Base-by-base conservation (phyloP, 176 grass and related monocot genomes). In the Pontederia crassipes region DNA sequence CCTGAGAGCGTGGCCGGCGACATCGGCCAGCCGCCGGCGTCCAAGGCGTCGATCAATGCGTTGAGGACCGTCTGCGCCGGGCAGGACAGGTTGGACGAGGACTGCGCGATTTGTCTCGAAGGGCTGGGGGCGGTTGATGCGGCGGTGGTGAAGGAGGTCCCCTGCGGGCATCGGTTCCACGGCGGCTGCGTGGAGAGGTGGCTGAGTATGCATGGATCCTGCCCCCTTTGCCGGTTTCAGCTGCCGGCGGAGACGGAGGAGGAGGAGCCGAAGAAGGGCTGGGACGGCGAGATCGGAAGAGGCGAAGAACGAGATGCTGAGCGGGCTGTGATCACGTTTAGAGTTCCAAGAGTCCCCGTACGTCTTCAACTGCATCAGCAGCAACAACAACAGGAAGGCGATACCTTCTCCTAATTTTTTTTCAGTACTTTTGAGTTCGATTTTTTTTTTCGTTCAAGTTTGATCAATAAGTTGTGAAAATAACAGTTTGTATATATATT, bases 41-140 rank as follows among this genome's bases (percentile, higher is more conserved):
- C 78, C 11, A 81, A 61, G 58, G 64, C 32, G 8, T 77, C 74
- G 4, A 66, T 86, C 11, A 35, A 64, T 11, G 65, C 70, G 9
- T 16, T 86, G 20, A 86, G 67, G 72, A 28, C 51, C 29, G 59
- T 64, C 17, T 49, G 63, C 9, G 16, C 35, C 8, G 71, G 59
- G 8, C 67, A 55, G 11, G 49, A 55, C 14, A 11, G 20, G 0
- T 47, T 11, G 12, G 45, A 56, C 18, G 74, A 10, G 8, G 78
- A 81, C 48, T 86, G 83, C 26, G 59, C 40, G 24, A 68, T 86
- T 8, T 81, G 83, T 54, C 47, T 86, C 49, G 83, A 86, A 20
- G 64, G 52, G 3, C 18, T 74, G 10, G 68, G 45, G 28, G 50
- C 4, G 1, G 40, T 2, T 26, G 77, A 4, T 14, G 24, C 7